Conservation (phyloP, 2,329 filamentous ascomycete genomes). For the Davidsoniella virescens region DNA sequence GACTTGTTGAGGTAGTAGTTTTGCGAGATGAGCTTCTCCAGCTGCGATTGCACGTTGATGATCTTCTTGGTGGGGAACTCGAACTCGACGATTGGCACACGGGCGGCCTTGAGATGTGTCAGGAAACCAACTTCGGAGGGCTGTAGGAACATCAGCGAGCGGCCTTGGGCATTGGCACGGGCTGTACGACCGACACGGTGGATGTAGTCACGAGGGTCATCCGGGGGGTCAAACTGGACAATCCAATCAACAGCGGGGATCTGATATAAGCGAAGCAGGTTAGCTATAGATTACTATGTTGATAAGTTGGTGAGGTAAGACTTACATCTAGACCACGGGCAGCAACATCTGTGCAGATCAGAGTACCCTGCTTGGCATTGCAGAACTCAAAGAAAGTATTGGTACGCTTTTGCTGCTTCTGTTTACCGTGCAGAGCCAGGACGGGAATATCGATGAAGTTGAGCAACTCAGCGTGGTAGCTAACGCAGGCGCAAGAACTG, state of each 20-base stretch:
- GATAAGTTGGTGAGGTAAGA: constrained; percentile 9
- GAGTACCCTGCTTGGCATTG: constrained; percentile 58
- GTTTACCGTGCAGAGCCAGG: constrained; percentile 77
- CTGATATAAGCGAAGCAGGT: constrained; percentile 20
- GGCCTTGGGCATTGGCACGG: constrained; percentile 64
- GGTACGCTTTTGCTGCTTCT: constrained; percentile 98
- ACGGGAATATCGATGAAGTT: constrained; percentile 95
- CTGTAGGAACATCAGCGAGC: constrained; percentile 83
- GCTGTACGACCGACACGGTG: constrained; percentile 94
- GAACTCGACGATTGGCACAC: constrained; percentile 89
- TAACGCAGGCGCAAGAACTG: constrained; percentile 80
- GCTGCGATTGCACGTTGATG: constrained; percentile 72
- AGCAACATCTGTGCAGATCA: constrained; percentile 94
- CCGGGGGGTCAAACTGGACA: constrained; percentile 85
- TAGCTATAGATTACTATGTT: background rate
- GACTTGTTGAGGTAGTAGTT: constrained; percentile 96
- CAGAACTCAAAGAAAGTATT: constrained; percentile 96
- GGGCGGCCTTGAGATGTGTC: constrained; percentile 74
- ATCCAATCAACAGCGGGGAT: constrained; percentile 95
- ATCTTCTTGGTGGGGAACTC: constrained; percentile 90
- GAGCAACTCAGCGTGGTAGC: constrained; percentile 87
- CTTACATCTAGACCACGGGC: constrained; percentile 77
- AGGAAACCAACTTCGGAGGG: constrained; percentile 87
- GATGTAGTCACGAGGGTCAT: constrained; percentile 82
- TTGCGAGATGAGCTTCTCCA: constrained; percentile 84